Base-by-base conservation (phyloP, 2,329 filamentous ascomycete genomes). In the Phialocephala sp. region DNA sequence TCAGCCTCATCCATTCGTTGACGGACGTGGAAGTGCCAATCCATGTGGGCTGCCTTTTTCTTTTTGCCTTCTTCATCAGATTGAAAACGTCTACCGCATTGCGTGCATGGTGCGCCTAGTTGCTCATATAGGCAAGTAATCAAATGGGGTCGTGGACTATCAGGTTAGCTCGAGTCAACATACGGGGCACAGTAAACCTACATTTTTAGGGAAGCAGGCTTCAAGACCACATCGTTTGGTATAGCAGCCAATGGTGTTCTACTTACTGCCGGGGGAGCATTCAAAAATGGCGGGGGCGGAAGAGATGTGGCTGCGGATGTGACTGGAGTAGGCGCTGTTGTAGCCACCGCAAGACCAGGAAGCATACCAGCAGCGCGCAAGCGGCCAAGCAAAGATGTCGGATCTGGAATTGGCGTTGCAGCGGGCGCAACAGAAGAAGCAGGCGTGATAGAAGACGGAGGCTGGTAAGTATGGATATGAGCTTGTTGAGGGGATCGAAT, bases 21-120 rank as follows among this genome's bases (percentile, higher is more conserved):
- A 75, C 97, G 94, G 27, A 94, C 94, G 64, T 91, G 89, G 80
- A 99, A 99, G 79, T 99, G 95, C 95, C 95, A 99, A 79, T 99
- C 95, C 83, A 99, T 89, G 76, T 99, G 95, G 2, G 90, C 88
- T 27, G 90, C 92, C 81, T 98, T 98, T 81, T 91, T 91, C 76
- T 90, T 89, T 73, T 88, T 91, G 14, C 94, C 94, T 69, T 91
- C 88, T 14, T 89, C 87, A 58, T 92, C 91, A 4, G 87, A 86
- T 62, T 85, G 85, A 77, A 99, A 99, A 1, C 95, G 89, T 66
- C 94, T 87, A 27, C 94, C 95, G 76, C 95, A 99, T 66, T 94
- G 94, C 14, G 90, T 92, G 77, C 95, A 99, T 64, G 94, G 91
- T 66, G 93, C 91, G 0, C 94, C 92, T 45, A 93, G 87, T 22